These are phyloP conservation scores for Ceratocystis colombiana DNA, from an alignment of 2,329 filamentous ascomycete species.

Conservation along the genomic window DNA sequence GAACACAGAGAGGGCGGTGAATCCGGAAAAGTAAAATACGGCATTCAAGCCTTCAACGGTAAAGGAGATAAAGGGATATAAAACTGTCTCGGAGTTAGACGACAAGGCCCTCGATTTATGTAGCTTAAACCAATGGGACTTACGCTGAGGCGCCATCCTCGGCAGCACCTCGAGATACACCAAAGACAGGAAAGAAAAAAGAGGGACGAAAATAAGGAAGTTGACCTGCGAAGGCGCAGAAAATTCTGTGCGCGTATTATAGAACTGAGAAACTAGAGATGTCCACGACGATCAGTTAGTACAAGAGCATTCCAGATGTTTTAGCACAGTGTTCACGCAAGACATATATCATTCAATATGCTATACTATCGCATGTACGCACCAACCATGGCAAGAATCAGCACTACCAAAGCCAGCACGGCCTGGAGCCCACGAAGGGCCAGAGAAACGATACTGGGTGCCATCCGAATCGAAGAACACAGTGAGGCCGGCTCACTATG, in stretches of 20 bases:
- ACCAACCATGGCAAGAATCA: slow-evolving; percentile 44
- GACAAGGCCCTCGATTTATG: slow-evolving; percentile 14
- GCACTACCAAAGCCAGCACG: slow-evolving; percentile 38
- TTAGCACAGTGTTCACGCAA: background rate
- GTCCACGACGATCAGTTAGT: background rate
- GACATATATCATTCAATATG: too few relatives aligned
- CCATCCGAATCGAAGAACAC: background rate
- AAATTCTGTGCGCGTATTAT: slow-evolving; percentile 45
- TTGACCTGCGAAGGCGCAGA: slow-evolving; percentile 47
- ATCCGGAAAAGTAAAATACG: slow-evolving; percentile 50
- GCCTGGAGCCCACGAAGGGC: slow-evolving; percentile 39
- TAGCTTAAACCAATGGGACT: slow-evolving; percentile 24
- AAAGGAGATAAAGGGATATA: slow-evolving; percentile 42
- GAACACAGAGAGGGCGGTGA: slow-evolving; percentile 49
- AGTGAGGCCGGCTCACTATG: slow-evolving; percentile 4
- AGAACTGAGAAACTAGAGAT: slow-evolving; percentile 51
- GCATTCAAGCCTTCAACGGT: slow-evolving; percentile 43
- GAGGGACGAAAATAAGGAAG: slow-evolving; percentile 47
- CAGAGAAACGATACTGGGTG: background rate
- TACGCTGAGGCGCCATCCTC: slow-evolving; percentile 38
- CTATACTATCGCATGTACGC: slow-evolving; percentile 27
- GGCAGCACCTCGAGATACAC: slow-evolving; percentile 44
- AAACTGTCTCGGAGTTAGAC: slow-evolving; percentile 30
- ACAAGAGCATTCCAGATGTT: background rate
- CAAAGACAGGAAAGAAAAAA: slow-evolving; percentile 47